Percentiles rank a stretch among this genome's conserved stretches.
phyloP scores from a whole-genome alignment of 1,284 basidiomycete genomes.

The Leccinum angustisporum region DNA sequence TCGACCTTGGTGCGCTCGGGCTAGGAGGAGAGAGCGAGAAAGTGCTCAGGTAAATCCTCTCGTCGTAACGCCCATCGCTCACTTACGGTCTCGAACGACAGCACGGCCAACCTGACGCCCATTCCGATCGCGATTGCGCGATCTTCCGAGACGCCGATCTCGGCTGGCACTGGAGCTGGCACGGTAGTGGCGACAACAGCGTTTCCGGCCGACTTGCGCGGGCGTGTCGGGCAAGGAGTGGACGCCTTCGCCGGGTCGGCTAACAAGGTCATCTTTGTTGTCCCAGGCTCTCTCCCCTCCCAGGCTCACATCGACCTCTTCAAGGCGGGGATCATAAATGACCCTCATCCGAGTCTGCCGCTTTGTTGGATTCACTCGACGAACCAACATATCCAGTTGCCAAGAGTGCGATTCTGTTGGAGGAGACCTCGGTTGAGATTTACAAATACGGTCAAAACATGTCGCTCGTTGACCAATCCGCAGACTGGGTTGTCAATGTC shows the following conservation, averaged over 20 bases:
- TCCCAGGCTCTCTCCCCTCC: too few species aligned
- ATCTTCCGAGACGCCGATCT: conserved; percentile 23
- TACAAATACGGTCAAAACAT: too few species aligned
- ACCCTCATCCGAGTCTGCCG: too few species aligned
- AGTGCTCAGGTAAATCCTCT: conserved; percentile 49
- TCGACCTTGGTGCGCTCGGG: conserved; percentile 82
- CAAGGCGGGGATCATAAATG: too few species aligned
- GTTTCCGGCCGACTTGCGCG: conserved; percentile 44
- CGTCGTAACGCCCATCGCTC: neutral
- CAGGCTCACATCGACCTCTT: too few species aligned
- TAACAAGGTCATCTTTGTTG: conserved; percentile 69
- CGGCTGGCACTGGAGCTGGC: neutral
- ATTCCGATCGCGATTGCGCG: conserved; percentile 52
- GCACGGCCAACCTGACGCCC: conserved; percentile 74
- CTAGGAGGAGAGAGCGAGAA: conserved; percentile 66
- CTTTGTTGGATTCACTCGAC: too few species aligned
- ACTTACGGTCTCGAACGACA: conserved; percentile 26
- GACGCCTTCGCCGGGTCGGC: conserved; percentile 81
- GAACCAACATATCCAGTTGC: too few species aligned
- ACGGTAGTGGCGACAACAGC: neutral
- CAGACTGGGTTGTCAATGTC: too few species aligned
- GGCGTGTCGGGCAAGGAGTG: conserved; percentile 79
- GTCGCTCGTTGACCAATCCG: too few species aligned
- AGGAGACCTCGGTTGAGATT: too few species aligned
- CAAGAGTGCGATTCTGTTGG: too few species aligned